These are phyloP conservation scores for Cynanchum wilfordii DNA, from an alignment of 257 asterid genomes.

Conservation along the genomic window DNA sequence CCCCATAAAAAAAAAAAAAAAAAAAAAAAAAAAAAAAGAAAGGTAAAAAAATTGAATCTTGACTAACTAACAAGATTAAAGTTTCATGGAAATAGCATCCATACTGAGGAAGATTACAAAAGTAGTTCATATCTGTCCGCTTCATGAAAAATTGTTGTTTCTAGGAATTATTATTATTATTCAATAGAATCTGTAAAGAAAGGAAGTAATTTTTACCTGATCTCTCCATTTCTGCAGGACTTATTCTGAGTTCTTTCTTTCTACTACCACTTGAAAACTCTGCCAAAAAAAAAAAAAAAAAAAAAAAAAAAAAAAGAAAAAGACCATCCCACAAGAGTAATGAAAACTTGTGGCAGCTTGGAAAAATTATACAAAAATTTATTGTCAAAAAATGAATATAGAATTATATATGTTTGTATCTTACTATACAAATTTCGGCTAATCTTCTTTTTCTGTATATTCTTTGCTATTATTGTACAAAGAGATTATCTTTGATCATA, in stretches of 20 bases:
- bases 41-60: neutral
- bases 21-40: too few species aligned
- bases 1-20: too few species aligned
- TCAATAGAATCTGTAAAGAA: neutral
- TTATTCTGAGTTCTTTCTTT: neutral
- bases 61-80: slow-evolving; percentile 1
- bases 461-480: slow-evolving; percentile 22
- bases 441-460: slow-evolving; percentile 9
- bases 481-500: slow-evolving; percentile 19
- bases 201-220: neutral
- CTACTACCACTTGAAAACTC: neutral
- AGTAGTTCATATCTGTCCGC: neutral
- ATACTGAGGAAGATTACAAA: neutral
- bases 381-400: slow-evolving; percentile 11
- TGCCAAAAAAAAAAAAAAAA: neutral
- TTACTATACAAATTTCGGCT: slow-evolving; percentile 15
- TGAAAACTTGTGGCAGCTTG: neutral
- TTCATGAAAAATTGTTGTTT: neutral
- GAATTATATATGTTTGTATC: slow-evolving; percentile 11
- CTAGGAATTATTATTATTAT: neutral
- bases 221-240: neutral
- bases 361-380: neutral
- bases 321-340: neutral
- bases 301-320: neutral
- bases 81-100: neutral